Base-by-base conservation (phyloP, 345 rosid species). In the Gossypium stocksii region DNA sequence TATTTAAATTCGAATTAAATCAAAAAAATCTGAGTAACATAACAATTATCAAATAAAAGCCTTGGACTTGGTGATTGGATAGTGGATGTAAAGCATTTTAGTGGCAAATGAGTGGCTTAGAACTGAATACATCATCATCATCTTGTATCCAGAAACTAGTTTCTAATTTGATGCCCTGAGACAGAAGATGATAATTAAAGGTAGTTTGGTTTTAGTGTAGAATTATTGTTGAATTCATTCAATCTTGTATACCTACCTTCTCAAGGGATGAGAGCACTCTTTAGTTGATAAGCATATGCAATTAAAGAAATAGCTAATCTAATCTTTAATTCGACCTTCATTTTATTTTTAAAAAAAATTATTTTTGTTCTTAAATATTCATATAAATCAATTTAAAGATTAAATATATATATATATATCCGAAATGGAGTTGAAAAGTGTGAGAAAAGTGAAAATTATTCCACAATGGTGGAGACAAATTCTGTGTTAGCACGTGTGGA, bases 381-480 rank as follows among this genome's bases (percentile, higher is more conserved):
- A 34, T 34, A 34, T 34, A 34, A 34, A 34, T 34, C 5, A 34
- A 34, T 29, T 29, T 29, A 29, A 29, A 27, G 3, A 27, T 27
- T 1, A 27, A 2, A 27, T 27, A 25, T 25, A 25, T 25, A 25
- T 25, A 34, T 34, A 4, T 34, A 34, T 5, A 34, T 34, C 41
- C 41, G 41, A 34, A 34, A 4, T 34, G 41, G 41, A 34, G 41
- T 5, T 34, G 41, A 34, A 34, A 34, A 34, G 41, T 7, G 41
- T 34, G 41, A 34, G 7, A 5, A 34, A 34, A 34, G 41, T 34
- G 41, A 4, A 34, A 4, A 17, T 51, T 53, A 17, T 53, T 53
- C 34, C 41, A 17, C 17, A 46, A 13, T 51, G 78, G 57, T 75
- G 66, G 72, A 75, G 45, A 67, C 48, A 67, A 70, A 41, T 63